Percentiles rank a stretch among this genome's conserved stretches.
phyloP scores from a whole-genome alignment of 768 basidiomycete species.

The Filobasidium floriforme region DNA sequence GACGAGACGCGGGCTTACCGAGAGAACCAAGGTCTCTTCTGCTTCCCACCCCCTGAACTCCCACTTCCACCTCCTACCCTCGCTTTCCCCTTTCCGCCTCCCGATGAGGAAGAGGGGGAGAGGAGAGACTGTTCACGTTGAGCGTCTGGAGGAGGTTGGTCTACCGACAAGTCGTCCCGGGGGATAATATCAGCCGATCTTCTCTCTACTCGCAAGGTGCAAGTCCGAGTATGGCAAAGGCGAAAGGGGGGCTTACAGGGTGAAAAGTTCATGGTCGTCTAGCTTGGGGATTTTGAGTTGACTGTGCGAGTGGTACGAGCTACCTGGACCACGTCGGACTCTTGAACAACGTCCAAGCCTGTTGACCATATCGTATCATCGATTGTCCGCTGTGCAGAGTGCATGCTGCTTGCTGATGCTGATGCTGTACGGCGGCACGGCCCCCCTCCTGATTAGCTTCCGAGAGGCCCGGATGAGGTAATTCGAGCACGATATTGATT shows the following conservation, averaged over 20 bases:
- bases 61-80: slow-evolving; percentile 7
- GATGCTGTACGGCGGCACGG: too few species aligned
- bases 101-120: slow-evolving; percentile 24
- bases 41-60: slow-evolving; percentile 1
- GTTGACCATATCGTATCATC: too few species aligned
- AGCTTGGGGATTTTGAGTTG: too few species aligned
- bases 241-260: slow-evolving; percentile 33
- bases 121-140: slow-evolving; percentile 32
- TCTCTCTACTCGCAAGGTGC: too few species aligned
- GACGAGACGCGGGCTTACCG: slow-evolving; percentile 36
- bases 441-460: too few species aligned
- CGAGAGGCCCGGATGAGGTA: too few species aligned
- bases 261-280: slow-evolving; percentile 37
- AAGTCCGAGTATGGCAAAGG: too few species aligned
- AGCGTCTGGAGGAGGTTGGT: slow-evolving; percentile 43
- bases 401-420: too few species aligned
- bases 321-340: not conserved
- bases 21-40: slow-evolving; percentile 55
- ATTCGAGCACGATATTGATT: too few species aligned
- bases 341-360: not conserved
- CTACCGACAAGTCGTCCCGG: slow-evolving; percentile 14
- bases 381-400: too few species aligned
- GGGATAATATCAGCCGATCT: too few species aligned
- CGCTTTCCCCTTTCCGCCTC: slow-evolving; percentile 31
- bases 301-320: too few species aligned